A percentile compares a stretch with the other conserved stretches of the same genome.
Evolutionary conservation across 257 asterid species (phyloP).

Genomic region (Solanum habrochaites): DNA sequence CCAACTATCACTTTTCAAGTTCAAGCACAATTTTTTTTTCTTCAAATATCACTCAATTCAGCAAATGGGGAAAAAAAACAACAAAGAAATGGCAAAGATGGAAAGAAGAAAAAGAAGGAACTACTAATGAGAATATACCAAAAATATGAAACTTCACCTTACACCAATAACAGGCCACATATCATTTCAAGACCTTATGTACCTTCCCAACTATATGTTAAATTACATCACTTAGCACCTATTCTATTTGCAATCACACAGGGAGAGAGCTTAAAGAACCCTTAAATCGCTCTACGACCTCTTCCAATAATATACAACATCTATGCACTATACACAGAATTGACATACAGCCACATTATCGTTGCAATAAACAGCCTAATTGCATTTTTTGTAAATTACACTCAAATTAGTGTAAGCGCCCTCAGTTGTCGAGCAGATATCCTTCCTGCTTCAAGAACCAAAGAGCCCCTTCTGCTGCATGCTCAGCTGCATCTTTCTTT

Average conservation of each 20-base stretch:
- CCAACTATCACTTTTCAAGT: neutral
- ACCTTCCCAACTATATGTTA: neutral
- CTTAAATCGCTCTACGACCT: neutral
- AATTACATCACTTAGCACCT: neutral
- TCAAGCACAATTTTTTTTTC: neutral
- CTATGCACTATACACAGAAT: neutral
- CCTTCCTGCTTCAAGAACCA: conserved; percentile 62
- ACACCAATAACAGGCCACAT: neutral
- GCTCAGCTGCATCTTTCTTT: conserved; percentile 78
- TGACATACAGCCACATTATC: neutral
- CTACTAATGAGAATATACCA: neutral
- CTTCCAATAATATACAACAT: neutral
- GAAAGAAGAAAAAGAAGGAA: neutral
- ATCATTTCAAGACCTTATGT: neutral
- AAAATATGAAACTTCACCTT: neutral
- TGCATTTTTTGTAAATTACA: neutral
- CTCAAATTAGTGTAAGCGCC: neutral
- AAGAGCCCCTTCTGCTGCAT: conserved; percentile 72
- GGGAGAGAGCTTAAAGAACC: neutral
- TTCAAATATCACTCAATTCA: neutral
- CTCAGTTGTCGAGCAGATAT: conserved; percentile 17
- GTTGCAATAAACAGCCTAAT: neutral
- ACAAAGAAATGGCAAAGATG: neutral
- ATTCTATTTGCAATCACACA: neutral
- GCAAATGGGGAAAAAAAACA: neutral